Base-by-base conservation (phyloP, 345 rosid species). In the Camelina neglecta region DNA sequence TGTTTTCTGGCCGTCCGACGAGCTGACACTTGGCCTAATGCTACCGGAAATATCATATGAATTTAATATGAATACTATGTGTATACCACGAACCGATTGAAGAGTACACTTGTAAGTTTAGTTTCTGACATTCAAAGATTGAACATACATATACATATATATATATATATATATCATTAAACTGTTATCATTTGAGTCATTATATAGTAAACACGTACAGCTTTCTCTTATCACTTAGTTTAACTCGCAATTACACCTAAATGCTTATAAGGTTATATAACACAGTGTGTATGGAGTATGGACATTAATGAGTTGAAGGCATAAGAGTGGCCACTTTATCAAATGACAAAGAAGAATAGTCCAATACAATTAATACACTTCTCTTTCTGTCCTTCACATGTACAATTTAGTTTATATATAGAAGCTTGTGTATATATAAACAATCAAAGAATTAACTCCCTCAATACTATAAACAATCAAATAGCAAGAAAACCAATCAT, bases 331-430 rank as follows among this genome's bases (percentile, higher is more conserved):
- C 70, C 50, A 61, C 63, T 42, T 42, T 61, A 69, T 76, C 63
- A 69, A 60, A 62, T 76, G 75, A 69, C 65, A 76, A 62, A 62
- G 16, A 76, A 35, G 71, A 76, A 63, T 62, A 55, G 71, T 69
- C 65, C 60, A 69, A 21, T 42, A 69, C 60, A 62, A 55, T 69
- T 55, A 68, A 76, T 69, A 55, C 71, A 69, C 16, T 45, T 69
- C 66, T 63, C 75, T 63, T 63, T 63, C 59, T 64, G 75, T 76
- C 75, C 65, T 76, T 62, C 80, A 69, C 75, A 76, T 69, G 80
- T 63, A 69, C 70, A 10, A 57, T 58, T 38, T 49, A 70, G 62
- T 45, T 53, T 47, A n/a, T 33, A n/a, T 42, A 53, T 11, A 42
- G 53, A 75, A 51, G 50, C 73, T 44, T 61, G 61, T 26, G 9